phyloP scores from a whole-genome alignment of 495 filamentous ascomycete genomes.

The Cercophora samala region DNA sequence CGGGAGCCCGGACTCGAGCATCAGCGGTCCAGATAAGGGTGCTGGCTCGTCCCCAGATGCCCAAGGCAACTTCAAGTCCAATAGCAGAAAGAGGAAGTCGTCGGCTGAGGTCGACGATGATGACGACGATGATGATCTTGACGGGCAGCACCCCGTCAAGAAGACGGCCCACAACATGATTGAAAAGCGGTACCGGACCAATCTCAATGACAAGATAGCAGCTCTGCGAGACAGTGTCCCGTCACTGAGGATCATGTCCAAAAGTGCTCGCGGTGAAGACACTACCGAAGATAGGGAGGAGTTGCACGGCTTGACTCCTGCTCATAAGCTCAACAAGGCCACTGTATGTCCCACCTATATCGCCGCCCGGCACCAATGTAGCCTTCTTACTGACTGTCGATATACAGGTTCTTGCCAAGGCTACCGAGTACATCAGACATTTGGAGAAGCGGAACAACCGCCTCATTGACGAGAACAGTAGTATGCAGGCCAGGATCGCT shows the following conservation, averaged over 20 bases:
- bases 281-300: constrained; percentile 72
- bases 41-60: constrained; percentile 47
- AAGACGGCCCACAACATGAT: constrained; percentile 98
- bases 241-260: constrained; percentile 72
- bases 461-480: constrained; percentile 73
- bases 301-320: constrained; percentile 69
- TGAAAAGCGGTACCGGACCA: constrained; percentile 93
- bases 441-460: constrained; percentile 84
- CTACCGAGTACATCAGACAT: constrained; percentile 92
- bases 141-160: constrained; percentile 65
- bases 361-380: neutral
- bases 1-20: constrained; percentile 45
- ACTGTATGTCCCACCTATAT: constrained; percentile 52
- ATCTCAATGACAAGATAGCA: constrained; percentile 94
- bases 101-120: constrained; percentile 51
- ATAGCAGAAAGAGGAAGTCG: constrained; percentile 61
- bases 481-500: constrained; percentile 64
- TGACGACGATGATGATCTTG: constrained; percentile 53
- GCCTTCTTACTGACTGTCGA: constrained; percentile 12
- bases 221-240: constrained; percentile 87
- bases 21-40: constrained; percentile 40
- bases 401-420: constrained; percentile 76
- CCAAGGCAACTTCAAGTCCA: constrained; percentile 45
- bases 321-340: constrained; percentile 93
- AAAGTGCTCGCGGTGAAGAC: constrained; percentile 62